These are phyloP conservation scores for Iris macrosiphon DNA, from an alignment of 106 monocot species.

Conservation along the genomic window DNA sequence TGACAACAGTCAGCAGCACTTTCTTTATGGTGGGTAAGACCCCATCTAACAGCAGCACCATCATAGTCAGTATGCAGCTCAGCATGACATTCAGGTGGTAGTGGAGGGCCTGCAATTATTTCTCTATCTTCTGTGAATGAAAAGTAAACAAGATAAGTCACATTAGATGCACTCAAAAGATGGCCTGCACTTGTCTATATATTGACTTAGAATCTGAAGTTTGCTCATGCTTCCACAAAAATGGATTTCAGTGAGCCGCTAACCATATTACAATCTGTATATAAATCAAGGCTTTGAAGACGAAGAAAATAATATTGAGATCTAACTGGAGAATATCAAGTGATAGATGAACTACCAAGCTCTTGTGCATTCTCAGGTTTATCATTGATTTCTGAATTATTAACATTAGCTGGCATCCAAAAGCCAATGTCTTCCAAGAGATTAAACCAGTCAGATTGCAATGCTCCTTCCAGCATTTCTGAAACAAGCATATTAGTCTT, in stretches of 20 bases:
- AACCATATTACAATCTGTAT: background rate
- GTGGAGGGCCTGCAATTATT: conserved; percentile 43
- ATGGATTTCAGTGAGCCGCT: background rate
- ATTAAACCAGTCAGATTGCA: conserved; percentile 52
- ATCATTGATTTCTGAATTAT: conserved; percentile 52
- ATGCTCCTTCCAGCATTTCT: conserved; percentile 43
- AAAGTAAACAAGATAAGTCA: background rate
- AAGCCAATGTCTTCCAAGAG: conserved; percentile 75
- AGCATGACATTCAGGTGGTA: conserved; percentile 53
- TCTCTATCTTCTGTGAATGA: conserved; percentile 32
- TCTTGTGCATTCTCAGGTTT: conserved; percentile 62
- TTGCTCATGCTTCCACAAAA: background rate
- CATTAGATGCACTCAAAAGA: background rate
- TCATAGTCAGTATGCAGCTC: conserved; percentile 72
- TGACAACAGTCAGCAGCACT: conserved; percentile 79
- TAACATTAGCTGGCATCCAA: conserved; percentile 62
- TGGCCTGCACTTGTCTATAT: background rate
- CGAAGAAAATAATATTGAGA: background rate
- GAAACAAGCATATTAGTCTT: background rate
- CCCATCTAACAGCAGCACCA: conserved; percentile 73
- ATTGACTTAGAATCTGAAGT: background rate
- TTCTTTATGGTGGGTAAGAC: conserved; percentile 65
- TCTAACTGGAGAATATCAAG: background rate
- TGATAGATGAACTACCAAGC: conserved; percentile 27
- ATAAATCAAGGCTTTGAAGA: background rate